Evolutionary conservation across 163 green algal genomes (phyloP), one percentile per base, ranked within the genome.

Genomic region (Smithsoniella earleae): DNA sequence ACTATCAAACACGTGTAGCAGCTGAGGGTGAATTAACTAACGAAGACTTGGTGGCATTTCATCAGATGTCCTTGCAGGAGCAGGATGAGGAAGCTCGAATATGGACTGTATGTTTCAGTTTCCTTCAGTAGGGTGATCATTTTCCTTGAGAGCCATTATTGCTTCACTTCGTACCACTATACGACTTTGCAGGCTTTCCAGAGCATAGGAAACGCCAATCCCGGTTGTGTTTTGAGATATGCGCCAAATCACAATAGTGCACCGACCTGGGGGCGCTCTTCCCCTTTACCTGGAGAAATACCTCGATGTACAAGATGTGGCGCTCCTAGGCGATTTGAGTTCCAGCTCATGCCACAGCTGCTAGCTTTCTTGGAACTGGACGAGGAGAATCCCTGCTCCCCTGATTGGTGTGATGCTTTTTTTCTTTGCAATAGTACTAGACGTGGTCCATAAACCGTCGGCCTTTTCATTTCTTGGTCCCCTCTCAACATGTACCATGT

Each of bases 331-430:
- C 66, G 44, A 20, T 92, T 94, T 77, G 90, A 96, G 74, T 93
- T 95, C 75, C 89, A 96, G 81, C 75, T 92, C 18, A 83, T 96
- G 76, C 90, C 90, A 2, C 88, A 94, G 83, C 82, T 96, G 54
- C 76, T 96, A 8, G 83, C 87, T 62, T 79, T 87, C 65, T 77
- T 95, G 63, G 81, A 77, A 2, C 49, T 89, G 16, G 83, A 93
- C 30, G 77, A 81, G 22, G 76, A 81, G 33, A 78, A 86, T 73
- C 69, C 81, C 0, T 38, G 77, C 27, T 65, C 77, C 18, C 83
- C 84, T 30, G 89, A 95, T 82, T 95, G 85, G 79, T 82, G 46
- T 74, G 75, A n/a, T 38, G 30, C 58, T 6, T 13, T 27, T 25
- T 27, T 64, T 25, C 49, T 64, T 6, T 64, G 49, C n/a, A n/a